A percentile compares a stretch with the other conserved stretches of the same genome.
Conservation (phyloP, 352 stramenopile species). For the Aphanomyces cochlioides region DNA sequence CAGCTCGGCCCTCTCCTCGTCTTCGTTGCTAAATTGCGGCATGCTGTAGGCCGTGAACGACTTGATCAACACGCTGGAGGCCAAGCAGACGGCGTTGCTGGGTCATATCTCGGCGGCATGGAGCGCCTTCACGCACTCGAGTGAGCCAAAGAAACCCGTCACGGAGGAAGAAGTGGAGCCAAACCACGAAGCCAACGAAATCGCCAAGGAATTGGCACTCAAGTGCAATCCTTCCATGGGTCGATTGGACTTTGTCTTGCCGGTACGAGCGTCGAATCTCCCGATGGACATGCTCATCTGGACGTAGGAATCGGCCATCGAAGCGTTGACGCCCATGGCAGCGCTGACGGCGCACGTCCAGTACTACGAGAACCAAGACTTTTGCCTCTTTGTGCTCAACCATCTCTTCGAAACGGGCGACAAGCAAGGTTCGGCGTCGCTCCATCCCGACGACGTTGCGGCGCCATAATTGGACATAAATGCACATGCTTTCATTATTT, state of each 20-base stretch:
- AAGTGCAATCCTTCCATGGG: slow-evolving; percentile 7
- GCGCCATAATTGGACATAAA: too few species aligned
- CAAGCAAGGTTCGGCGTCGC: too few species aligned
- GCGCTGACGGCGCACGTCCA: slow-evolving; percentile 24
- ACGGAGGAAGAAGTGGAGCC: not conserved
- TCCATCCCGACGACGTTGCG: too few species aligned
- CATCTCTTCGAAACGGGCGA: too few species aligned
- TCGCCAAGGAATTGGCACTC: not conserved
- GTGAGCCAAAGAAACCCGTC: not conserved
- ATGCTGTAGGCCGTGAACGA: slow-evolving; percentile 18
- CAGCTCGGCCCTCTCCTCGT: not conserved
- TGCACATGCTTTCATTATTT: too few species aligned
- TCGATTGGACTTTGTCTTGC: slow-evolving; percentile 27
- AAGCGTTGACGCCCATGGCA: slow-evolving; percentile 26
- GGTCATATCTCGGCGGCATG: slow-evolving; percentile 7
- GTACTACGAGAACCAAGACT: not conserved
- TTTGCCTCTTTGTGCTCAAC: too few species aligned
- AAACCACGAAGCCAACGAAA: not conserved
- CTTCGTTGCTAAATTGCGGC: not conserved
- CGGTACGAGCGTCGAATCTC: too few species aligned
- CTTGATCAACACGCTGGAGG: slow-evolving; percentile 24
- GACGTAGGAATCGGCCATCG: slow-evolving; percentile 28
- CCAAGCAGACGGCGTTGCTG: slow-evolving; percentile 16
- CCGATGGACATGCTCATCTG: not conserved
- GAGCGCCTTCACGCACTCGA: not conserved